These are phyloP conservation scores for Kodamaea laetipori DNA, from an alignment of 805 yeast species.

Conservation along the genomic window DNA sequence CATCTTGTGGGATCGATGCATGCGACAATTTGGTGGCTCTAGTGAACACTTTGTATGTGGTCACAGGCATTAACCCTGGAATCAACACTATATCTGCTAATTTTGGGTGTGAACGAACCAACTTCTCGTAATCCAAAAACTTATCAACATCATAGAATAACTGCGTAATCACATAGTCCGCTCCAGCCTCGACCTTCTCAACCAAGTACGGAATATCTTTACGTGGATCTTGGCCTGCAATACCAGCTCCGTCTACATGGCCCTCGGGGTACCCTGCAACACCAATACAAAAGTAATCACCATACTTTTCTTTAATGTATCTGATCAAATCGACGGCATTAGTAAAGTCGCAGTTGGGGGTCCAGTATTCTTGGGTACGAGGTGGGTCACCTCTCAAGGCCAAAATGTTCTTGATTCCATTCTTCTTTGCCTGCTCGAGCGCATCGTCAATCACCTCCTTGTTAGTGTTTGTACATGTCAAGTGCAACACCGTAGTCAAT, in stretches of 20 bases:
- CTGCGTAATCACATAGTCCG: slow-evolving; percentile 90
- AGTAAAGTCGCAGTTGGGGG: slow-evolving; percentile 57
- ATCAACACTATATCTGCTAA: slow-evolving; percentile 58
- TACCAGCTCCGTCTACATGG: slow-evolving; percentile 72
- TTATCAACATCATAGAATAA: slow-evolving; percentile 84
- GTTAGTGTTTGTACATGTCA: slow-evolving; percentile 95
- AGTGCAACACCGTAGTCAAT: slow-evolving; percentile 88
- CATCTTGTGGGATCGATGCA: slow-evolving; percentile 70
- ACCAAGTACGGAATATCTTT: slow-evolving; percentile 77
- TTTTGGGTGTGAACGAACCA: slow-evolving; percentile 44
- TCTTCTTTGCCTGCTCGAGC: slow-evolving; percentile 62
- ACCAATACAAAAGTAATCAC: slow-evolving; percentile 87
- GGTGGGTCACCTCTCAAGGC: slow-evolving; percentile 98
- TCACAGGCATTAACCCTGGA: slow-evolving; percentile 92
- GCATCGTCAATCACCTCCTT: slow-evolving; percentile 77
- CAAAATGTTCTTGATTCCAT: slow-evolving; percentile 85
- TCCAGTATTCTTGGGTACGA: slow-evolving; percentile 66
- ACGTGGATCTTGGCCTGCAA: slow-evolving; percentile 59
- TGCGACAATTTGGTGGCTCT: slow-evolving; percentile 89
- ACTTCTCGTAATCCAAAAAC: slow-evolving; percentile 64
- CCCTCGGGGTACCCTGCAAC: slow-evolving; percentile 99
- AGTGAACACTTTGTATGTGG: slow-evolving; percentile 76
- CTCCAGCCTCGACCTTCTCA: slow-evolving; percentile 91
- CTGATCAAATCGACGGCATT: slow-evolving; percentile 85
- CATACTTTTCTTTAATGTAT: slow-evolving; percentile 70